Percentiles rank a stretch among this genome's conserved stretches.
These are phyloP conservation scores for Monosporascus sp. DNA, from an alignment of 2,329 filamentous ascomycete species.

Conservation along the genomic window DNA sequence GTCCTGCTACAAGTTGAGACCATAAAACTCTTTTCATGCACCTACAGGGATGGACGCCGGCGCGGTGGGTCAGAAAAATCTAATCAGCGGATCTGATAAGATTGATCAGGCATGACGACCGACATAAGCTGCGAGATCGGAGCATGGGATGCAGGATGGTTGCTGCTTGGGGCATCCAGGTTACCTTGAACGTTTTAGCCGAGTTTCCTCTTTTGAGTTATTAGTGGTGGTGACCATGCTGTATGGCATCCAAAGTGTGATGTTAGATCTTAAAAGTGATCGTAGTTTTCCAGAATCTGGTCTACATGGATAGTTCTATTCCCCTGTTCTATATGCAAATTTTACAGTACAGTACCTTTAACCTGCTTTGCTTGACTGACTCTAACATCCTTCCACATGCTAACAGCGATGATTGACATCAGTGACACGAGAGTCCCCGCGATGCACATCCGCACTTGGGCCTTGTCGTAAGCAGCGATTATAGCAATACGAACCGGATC, in stretches of 20 bases:
- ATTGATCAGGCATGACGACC: constrained; percentile 14
- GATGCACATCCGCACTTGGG: constrained; percentile 32
- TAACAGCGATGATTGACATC: constrained; percentile 24
- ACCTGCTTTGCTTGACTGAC: constrained; percentile 28
- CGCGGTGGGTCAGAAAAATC: constrained; percentile 18
- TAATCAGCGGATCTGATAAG: constrained; percentile 30
- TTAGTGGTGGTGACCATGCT: no score
- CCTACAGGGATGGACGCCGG: background rate
- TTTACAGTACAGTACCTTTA: constrained; percentile 27
- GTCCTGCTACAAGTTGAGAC: background rate
- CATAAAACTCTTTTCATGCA: background rate
- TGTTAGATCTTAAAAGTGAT: background rate
- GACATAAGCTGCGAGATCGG: constrained; percentile 20
- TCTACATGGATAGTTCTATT: constrained; percentile 1
- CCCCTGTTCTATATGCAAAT: background rate
- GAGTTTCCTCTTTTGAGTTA: no score
- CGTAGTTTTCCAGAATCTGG: background rate
- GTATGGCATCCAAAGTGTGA: background rate
- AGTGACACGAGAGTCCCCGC: constrained; percentile 24
- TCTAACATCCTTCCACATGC: constrained; percentile 27
- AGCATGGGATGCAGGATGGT: constrained; percentile 4
- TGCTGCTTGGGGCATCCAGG: background rate
- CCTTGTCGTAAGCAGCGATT: constrained; percentile 28
- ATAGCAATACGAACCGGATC: constrained; percentile 28
- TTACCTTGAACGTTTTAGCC: background rate